phyloP scores from a whole-genome alignment of 345 rosid genomes.

The Euclidium syriacum region DNA sequence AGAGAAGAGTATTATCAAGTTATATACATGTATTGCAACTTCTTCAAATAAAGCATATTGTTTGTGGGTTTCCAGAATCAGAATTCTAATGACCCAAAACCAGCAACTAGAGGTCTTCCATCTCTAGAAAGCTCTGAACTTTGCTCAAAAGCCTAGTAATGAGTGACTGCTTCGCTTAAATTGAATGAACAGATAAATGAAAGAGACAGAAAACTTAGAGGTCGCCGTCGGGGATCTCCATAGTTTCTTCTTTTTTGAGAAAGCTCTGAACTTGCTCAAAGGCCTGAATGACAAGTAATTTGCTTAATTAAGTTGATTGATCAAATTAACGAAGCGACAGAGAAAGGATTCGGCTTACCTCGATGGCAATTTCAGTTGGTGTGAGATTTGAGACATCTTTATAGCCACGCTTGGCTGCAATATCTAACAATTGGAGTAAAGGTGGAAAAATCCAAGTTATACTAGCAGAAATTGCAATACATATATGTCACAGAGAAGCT shows the following conservation, averaged over 20 bases:
- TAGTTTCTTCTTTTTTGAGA: constrained; percentile 36
- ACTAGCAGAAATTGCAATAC: not conserved
- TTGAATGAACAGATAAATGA: not conserved
- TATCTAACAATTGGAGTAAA: constrained; percentile 39
- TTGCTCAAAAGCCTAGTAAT: constrained; percentile 49
- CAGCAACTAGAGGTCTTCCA: constrained; percentile 21
- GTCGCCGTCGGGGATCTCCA: constrained; percentile 23
- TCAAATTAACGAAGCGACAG: not conserved
- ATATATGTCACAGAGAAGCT: not conserved
- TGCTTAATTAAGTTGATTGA: constrained; percentile 8
- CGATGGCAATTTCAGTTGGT: constrained; percentile 72
- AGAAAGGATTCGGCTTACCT: constrained; percentile 39
- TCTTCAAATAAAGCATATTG: not conserved
- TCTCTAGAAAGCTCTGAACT: constrained; percentile 38
- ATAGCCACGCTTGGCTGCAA: constrained; percentile 68
- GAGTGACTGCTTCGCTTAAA: not conserved
- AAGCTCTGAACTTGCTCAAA: constrained; percentile 29
- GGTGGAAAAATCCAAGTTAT: not conserved
- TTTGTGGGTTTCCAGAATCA: not conserved
- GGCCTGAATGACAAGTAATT: constrained; percentile 4
- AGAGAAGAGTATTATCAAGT: not conserved
- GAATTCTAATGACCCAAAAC: constrained; percentile 2
- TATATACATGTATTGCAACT: constrained; percentile 1
- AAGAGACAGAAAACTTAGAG: not conserved
- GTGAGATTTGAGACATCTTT: constrained; percentile 57